Percentiles rank a stretch among this genome's conserved stretches.
phyloP scores from a whole-genome alignment of 2,329 filamentous ascomycete species.

The Drechmeria coniospora region DNA sequence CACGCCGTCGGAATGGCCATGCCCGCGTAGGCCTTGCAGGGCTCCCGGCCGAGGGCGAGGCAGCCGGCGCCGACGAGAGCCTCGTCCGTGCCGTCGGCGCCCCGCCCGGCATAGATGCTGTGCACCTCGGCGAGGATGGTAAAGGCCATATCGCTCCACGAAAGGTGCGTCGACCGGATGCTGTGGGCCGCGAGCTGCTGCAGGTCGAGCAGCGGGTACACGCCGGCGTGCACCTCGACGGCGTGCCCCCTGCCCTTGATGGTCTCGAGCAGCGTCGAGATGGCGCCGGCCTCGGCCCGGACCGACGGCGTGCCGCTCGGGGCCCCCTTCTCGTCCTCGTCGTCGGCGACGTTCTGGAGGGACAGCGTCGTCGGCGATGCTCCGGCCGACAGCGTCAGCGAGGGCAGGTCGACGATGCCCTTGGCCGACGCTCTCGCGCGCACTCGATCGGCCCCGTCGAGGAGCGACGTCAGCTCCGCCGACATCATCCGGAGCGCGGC shows the following conservation, averaged over 20 bases:
- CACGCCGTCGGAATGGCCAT: slow-evolving; percentile 57
- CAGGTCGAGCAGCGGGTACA: slow-evolving; percentile 61
- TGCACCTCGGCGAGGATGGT: slow-evolving; percentile 58
- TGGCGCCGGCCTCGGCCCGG: slow-evolving; percentile 5
- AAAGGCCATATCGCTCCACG: slow-evolving; percentile 44
- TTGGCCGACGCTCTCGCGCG: slow-evolving; percentile 6
- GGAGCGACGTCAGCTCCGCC: slow-evolving; percentile 15
- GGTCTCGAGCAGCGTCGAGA: slow-evolving; percentile 8
- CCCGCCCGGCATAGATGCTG: slow-evolving; percentile 48
- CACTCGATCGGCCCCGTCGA: slow-evolving; percentile 10
- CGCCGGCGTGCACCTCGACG: slow-evolving; percentile 61
- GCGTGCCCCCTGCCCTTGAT: slow-evolving; percentile 22
- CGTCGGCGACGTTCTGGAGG: slow-evolving; percentile 7
- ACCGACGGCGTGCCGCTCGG: too few species aligned
- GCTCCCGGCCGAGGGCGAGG: slow-evolving; percentile 58
- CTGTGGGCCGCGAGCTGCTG: slow-evolving; percentile 66
- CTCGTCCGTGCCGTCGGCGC: slow-evolving; percentile 33
- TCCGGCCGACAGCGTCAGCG: slow-evolving; percentile 45
- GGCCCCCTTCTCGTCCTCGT: too few species aligned
- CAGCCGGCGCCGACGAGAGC: slow-evolving; percentile 54
- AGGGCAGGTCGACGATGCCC: slow-evolving; percentile 5
- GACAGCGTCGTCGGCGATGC: slow-evolving; percentile 41
- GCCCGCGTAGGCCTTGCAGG: slow-evolving; percentile 54
- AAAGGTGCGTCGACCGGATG: slow-evolving; percentile 23
- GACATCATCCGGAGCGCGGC: slow-evolving; percentile 16